A percentile compares a stretch with the other conserved stretches of the same genome.
Evolutionary conservation across 2,329 filamentous ascomycete genomes (phyloP).

Genomic region (Alternaria rosae): DNA sequence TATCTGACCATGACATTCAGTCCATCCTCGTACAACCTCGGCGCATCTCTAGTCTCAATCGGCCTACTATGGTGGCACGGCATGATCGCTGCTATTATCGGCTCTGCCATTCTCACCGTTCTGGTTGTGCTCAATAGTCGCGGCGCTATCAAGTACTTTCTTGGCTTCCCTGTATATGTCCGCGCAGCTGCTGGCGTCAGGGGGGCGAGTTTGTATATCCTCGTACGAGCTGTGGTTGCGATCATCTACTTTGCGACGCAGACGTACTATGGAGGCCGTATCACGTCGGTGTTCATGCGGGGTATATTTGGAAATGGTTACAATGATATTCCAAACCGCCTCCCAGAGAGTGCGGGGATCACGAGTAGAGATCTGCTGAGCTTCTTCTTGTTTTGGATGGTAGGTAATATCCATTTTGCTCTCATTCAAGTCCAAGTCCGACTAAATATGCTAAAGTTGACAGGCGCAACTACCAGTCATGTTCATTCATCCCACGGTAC

Average conservation of each 20-base stretch:
- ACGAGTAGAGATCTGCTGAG: constrained; percentile 32
- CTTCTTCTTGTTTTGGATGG: constrained; percentile 35
- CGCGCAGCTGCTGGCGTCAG: constrained; percentile 26
- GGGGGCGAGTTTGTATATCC: constrained; percentile 28
- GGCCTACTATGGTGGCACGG: constrained; percentile 30
- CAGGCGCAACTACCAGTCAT: constrained; percentile 36
- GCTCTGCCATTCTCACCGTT: constrained; percentile 23
- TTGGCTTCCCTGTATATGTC: constrained; percentile 29
- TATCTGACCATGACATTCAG: constrained; percentile 29
- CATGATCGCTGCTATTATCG: constrained; percentile 27
- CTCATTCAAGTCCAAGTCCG: background rate
- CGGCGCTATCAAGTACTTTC: constrained; percentile 28
- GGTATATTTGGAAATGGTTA: constrained; percentile 28
- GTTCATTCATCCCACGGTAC: constrained; percentile 33
- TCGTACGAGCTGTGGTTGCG: constrained; percentile 25
- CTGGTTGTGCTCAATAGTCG: constrained; percentile 28
- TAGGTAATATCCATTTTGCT: background rate
- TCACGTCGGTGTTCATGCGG: constrained; percentile 30
- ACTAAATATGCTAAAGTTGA: background rate
- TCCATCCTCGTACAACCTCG: constrained; percentile 28
- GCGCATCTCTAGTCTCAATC: constrained; percentile 27
- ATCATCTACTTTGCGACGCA: constrained; percentile 31
- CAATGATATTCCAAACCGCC: constrained; percentile 53
- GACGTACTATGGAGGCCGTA: constrained; percentile 29
- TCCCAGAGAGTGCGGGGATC: constrained; percentile 53